Evolutionary conservation across 768 basidiomycete genomes (phyloP).

Genomic region (Tricholoma hemisulphureum): DNA sequence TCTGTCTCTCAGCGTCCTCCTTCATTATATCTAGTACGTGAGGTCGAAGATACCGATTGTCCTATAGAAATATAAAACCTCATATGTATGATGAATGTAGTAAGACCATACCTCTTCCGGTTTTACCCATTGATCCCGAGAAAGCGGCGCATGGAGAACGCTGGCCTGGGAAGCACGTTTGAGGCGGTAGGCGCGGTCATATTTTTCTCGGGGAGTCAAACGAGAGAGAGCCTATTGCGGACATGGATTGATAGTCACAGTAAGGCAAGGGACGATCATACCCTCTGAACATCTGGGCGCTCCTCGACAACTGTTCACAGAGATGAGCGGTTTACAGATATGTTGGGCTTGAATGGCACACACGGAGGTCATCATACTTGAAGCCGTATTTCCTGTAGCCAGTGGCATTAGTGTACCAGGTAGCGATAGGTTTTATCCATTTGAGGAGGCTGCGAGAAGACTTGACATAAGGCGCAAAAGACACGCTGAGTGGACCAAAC

Average conservation of each 20-base stretch:
- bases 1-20: constrained; percentile 73
- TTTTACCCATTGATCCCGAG: constrained; percentile 79
- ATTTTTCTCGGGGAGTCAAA: constrained; percentile 73
- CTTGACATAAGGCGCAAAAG: constrained; percentile 75
- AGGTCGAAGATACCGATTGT: constrained; percentile 84
- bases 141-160: constrained; percentile 74
- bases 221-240: constrained; percentile 72
- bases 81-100: not conserved
- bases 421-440: constrained; percentile 74
- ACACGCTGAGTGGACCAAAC: constrained; percentile 66
- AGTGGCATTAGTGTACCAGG: constrained; percentile 75
- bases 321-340: constrained; percentile 12
- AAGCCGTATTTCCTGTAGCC: constrained; percentile 89
- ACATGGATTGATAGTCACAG: constrained; percentile 1
- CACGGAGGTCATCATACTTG: constrained; percentile 92
- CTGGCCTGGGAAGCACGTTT: constrained; percentile 80
- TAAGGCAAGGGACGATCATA: constrained; percentile 21
- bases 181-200: constrained; percentile 90
- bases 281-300: constrained; percentile 73
- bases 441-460: constrained; percentile 65
- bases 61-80: constrained; percentile 47
- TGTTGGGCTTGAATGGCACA: too few relatives aligned
- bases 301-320: constrained; percentile 67
- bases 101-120: constrained; percentile 62
- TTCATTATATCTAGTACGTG: constrained; percentile 68